A percentile compares a stretch with the other conserved stretches of the same genome.
These are phyloP conservation scores for Chaetomium cochliodes DNA, from an alignment of 495 filamentous ascomycete species.

Conservation along the genomic window DNA sequence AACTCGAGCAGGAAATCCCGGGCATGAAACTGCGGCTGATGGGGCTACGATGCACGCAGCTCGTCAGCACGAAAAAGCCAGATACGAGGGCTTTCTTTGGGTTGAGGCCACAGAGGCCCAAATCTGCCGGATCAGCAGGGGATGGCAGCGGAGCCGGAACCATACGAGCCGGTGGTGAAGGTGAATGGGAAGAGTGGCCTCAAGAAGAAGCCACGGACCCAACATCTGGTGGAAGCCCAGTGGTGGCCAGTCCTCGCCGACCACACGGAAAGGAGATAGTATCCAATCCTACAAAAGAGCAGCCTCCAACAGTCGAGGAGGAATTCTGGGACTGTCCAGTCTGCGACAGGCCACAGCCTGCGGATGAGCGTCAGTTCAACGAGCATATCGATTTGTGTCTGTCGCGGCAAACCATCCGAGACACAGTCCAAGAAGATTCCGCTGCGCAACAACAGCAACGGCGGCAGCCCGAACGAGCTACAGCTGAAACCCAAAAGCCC, in stretches of 20 bases:
- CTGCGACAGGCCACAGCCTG: conserved; percentile 67
- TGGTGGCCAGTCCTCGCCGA: conserved; percentile 23
- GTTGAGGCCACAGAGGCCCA: conserved; percentile 37
- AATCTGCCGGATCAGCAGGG: conserved; percentile 20
- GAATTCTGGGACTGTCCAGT: conserved; percentile 85
- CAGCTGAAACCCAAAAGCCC: conserved; percentile 36
- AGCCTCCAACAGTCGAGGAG: conserved; percentile 33
- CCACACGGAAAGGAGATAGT: conserved; percentile 54
- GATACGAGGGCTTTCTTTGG: conserved; percentile 79
- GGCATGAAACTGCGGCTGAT: conserved; percentile 80
- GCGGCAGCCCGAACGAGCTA: conserved; percentile 4
- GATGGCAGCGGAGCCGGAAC: background rate
- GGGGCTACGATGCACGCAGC: conserved; percentile 81
- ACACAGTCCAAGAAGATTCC: conserved; percentile 62
- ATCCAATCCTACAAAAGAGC: conserved; percentile 46
- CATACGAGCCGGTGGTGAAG: conserved; percentile 31
- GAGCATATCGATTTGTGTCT: conserved; percentile 93
- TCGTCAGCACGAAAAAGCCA: conserved; percentile 77
- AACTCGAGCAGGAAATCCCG: conserved; percentile 82
- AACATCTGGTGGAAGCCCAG: background rate
- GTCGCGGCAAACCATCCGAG: conserved; percentile 78
- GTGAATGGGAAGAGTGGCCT: conserved; percentile 65
- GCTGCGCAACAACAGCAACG: conserved; percentile 13
- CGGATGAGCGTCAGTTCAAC: conserved; percentile 81
- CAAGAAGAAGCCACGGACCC: conserved; percentile 58